Conservation (phyloP, 306 rosid genomes). For the Ziziphus jujuba region DNA sequence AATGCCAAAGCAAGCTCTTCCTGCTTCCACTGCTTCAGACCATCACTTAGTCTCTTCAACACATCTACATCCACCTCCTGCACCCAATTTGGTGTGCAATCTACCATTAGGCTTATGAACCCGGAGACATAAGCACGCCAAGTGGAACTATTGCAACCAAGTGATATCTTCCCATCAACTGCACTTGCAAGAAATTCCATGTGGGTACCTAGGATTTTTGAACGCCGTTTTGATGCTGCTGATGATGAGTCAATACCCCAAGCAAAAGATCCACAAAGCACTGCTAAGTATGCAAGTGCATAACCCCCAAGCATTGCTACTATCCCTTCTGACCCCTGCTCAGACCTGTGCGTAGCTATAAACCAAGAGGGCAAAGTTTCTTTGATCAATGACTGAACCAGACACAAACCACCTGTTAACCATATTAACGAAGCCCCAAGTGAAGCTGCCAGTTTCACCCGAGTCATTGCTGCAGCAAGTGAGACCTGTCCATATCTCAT, state of each 20-base stretch:
- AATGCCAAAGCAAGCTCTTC: constrained; percentile 87
- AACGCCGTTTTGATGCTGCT: constrained; percentile 78
- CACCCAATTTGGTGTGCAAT: constrained; percentile 83
- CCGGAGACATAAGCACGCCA: constrained; percentile 91
- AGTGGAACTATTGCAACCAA: constrained; percentile 78
- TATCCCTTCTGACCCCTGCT: constrained; percentile 69
- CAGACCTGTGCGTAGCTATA: constrained; percentile 69
- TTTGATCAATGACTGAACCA: constrained; percentile 76
- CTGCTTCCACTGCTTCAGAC: constrained; percentile 77
- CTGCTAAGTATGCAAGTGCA: constrained; percentile 85
- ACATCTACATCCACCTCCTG: constrained; percentile 74
- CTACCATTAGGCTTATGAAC: constrained; percentile 81
- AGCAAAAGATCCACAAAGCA: constrained; percentile 79
- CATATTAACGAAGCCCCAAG: constrained; percentile 88
- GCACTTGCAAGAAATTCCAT: constrained; percentile 95
- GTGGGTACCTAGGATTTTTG: constrained; percentile 67
- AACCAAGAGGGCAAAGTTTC: constrained; percentile 97
- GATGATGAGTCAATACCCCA: constrained; percentile 95
- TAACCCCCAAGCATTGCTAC: constrained; percentile 83
- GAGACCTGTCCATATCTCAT: constrained; percentile 63
- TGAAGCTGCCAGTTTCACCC: constrained; percentile 87
- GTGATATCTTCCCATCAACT: constrained; percentile 88
- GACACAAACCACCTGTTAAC: constrained; percentile 75
- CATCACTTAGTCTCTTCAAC: constrained; percentile 76
- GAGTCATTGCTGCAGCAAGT: constrained; percentile 66